Evolutionary conservation across 768 basidiomycete genomes (phyloP).

Genomic region (Dioszegia hungarica): DNA sequence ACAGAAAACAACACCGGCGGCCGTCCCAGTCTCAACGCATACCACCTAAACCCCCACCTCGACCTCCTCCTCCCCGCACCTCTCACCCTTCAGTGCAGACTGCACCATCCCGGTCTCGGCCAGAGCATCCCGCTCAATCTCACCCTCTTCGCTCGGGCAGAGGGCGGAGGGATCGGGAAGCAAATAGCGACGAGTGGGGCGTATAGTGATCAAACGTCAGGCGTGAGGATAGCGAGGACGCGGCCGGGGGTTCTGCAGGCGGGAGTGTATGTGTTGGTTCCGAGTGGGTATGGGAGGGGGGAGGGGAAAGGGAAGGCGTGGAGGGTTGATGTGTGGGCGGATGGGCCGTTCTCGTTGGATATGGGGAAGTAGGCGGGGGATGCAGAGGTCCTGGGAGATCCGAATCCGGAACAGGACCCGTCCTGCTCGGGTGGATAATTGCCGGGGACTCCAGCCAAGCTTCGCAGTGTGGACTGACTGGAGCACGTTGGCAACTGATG

Average conservation of each 20-base stretch:
- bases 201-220: constrained; percentile 69
- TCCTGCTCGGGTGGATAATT: no score
- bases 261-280: constrained; percentile 68
- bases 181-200: constrained; percentile 67
- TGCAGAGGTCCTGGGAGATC: no score
- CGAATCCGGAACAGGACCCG: no score
- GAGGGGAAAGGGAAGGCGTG: constrained; percentile 54
- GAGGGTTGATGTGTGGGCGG: constrained; percentile 33
- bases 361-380: not conserved
- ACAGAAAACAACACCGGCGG: constrained; percentile 60
- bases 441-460: no score
- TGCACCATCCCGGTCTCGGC: constrained; percentile 18
- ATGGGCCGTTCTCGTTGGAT: constrained; percentile 7
- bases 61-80: constrained; percentile 52
- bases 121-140: constrained; percentile 37
- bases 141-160: constrained; percentile 50
- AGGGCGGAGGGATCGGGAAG: constrained; percentile 45
- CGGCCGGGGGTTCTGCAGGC: constrained; percentile 50
- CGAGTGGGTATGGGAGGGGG: constrained; percentile 67
- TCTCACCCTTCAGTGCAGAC: constrained; percentile 27
- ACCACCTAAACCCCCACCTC: constrained; percentile 65
- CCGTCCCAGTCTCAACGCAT: constrained; percentile 63
- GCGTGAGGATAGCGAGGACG: constrained; percentile 57
- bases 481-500: no score
- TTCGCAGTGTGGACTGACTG: no score